phyloP scores from a whole-genome alignment of 2,329 filamentous ascomycete species.

The Arachnomyces sp. region DNA sequence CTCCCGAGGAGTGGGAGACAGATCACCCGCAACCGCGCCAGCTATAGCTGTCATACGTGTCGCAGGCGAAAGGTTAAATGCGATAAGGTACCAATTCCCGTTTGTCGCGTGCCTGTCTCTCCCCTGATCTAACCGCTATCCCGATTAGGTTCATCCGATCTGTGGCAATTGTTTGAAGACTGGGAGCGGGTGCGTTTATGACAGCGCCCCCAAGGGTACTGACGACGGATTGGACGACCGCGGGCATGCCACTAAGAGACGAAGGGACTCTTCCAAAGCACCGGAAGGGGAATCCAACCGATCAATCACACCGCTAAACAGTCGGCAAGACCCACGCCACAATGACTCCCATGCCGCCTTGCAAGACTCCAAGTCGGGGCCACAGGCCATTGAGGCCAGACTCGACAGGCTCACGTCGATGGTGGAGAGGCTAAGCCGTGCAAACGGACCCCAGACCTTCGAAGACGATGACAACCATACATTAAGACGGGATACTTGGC shows the following conservation, averaged over 20 bases:
- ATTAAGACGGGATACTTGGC: no score
- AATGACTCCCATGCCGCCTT: no score
- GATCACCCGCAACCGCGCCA: constrained; percentile 40
- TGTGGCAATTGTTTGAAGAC: constrained; percentile 40
- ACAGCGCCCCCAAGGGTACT: constrained; percentile 16
- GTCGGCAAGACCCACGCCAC: not conserved
- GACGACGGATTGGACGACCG: constrained; percentile 17
- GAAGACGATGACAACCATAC: constrained; percentile 17
- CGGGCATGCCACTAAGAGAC: constrained; percentile 27
- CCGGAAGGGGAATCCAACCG: constrained; percentile 18
- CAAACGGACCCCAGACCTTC: constrained; percentile 18
- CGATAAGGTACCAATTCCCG: constrained; percentile 11
- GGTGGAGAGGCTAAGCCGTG: constrained; percentile 36
- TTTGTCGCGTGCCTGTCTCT: not conserved
- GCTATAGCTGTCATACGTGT: constrained; percentile 41
- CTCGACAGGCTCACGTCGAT: constrained; percentile 37
- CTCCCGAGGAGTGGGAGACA: constrained; percentile 27
- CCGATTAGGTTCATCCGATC: constrained; percentile 32
- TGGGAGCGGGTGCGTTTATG: constrained; percentile 35
- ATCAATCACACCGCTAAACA: not conserved
- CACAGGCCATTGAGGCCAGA: constrained; percentile 35
- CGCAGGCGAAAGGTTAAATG: constrained; percentile 41
- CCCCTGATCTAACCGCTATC: not conserved
- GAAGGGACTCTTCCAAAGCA: constrained; percentile 22
- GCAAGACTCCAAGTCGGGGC: constrained; percentile 15